Evolutionary conservation across 345 rosid genomes (phyloP).

Genomic region (Corchorus olitorius): DNA sequence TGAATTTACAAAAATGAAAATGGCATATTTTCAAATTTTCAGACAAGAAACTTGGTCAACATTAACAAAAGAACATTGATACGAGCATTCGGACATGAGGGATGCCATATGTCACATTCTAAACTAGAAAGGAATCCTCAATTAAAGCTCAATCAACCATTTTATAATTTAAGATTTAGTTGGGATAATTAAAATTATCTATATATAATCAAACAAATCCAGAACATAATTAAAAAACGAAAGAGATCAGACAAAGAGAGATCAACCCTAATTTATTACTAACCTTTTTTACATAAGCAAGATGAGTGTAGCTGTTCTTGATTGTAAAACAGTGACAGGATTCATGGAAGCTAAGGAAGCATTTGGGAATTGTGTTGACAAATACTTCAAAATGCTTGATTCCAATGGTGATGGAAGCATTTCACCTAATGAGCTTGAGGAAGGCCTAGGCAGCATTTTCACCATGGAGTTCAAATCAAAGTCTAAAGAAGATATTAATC

Average conservation of each 20-base stretch:
- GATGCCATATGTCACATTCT: slow-evolving; percentile 5
- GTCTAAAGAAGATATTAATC: slow-evolving; percentile 22
- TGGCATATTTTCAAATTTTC: no score
- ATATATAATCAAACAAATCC: background rate
- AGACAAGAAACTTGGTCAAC: no score
- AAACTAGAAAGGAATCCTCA: background rate
- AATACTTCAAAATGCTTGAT: slow-evolving; percentile 43
- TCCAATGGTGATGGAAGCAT: slow-evolving; percentile 40
- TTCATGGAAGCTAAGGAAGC: slow-evolving; percentile 37
- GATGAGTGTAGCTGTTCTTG: slow-evolving; percentile 45
- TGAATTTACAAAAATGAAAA: no score
- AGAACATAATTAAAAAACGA: no score
- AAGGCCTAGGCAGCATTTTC: slow-evolving; percentile 36
- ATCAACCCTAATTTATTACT: background rate
- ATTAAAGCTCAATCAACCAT: slow-evolving; percentile 8
- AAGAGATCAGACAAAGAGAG: background rate
- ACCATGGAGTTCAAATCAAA: slow-evolving; percentile 32
- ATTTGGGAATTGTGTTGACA: slow-evolving; percentile 32
- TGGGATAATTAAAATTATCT: background rate
- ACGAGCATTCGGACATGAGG: background rate
- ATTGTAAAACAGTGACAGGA: slow-evolving; percentile 38
- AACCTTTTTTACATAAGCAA: background rate
- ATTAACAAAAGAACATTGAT: no score
- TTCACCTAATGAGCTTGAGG: slow-evolving; percentile 33
- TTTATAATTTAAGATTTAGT: background rate